These are phyloP conservation scores for Quercus engelmannii DNA, from an alignment of 306 rosid species.

Conservation along the genomic window DNA sequence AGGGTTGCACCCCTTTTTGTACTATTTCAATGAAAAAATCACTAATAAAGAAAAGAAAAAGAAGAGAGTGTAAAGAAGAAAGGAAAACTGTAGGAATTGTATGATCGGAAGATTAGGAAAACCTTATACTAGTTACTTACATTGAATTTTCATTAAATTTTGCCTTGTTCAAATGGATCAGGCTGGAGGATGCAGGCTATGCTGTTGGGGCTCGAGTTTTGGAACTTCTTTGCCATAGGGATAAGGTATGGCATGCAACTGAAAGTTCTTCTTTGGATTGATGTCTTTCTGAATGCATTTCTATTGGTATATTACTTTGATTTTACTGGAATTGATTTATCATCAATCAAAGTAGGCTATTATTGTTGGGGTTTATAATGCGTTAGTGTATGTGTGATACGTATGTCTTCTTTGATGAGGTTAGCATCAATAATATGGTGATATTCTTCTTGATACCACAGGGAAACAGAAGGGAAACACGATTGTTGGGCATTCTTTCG, in stretches of 20 bases:
- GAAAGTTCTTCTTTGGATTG: not conserved
- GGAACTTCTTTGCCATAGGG: conserved; percentile 96
- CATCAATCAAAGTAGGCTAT: not conserved
- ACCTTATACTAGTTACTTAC: not conserved
- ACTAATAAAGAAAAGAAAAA: too few species aligned
- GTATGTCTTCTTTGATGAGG: not conserved
- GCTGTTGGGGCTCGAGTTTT: conserved; percentile 96
- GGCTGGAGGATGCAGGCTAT: conserved; percentile 96
- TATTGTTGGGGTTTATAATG: conserved; percentile 2
- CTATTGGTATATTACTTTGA: not conserved
- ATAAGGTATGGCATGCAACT: conserved; percentile 54
- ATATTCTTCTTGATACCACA: conserved; percentile 34
- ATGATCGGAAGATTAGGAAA: not conserved
- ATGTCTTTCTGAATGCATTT: conserved; percentile 2
- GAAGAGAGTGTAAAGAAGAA: not conserved
- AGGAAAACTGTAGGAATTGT: not conserved
- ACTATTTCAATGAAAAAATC: too few species aligned
- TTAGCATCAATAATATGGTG: conserved; percentile 8
- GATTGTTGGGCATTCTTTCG: conserved; percentile 82
- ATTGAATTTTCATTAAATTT: not conserved
- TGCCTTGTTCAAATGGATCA: conserved; percentile 26
- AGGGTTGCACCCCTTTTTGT: too few species aligned
- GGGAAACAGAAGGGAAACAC: conserved; percentile 98
- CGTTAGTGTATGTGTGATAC: conserved; percentile 1
- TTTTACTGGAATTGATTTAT: not conserved